Evolutionary conservation across 345 rosid species (phyloP), one percentile per base, ranked within the genome.

Genomic region (Bretschneidera sinensis): DNA sequence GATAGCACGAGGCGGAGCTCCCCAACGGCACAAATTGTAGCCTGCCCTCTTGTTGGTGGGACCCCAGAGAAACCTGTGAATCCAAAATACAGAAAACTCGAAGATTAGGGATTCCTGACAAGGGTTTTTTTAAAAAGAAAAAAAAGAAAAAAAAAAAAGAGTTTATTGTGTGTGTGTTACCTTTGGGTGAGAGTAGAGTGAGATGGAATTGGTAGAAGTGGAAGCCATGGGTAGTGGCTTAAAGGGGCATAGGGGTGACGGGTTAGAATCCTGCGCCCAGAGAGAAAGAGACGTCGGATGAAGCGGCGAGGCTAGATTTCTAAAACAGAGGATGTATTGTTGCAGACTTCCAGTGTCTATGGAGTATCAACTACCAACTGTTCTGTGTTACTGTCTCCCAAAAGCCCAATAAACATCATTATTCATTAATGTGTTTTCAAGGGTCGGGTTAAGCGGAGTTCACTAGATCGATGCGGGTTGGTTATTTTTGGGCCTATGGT

Each of bases 161-260:
- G 45, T 31, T 21, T 18, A 9, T 6, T 16, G 43, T 0, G 39
- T 43, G 21, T 11, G 51, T 9, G 51, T 31, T 70, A 79, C 89
- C 81, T 80, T 81, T 0, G 87, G 79, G 61, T 63, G 83, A 51
- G 72, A 79, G 75, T 54, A 69, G 62, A 80, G 75, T 52, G 78
- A 75, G 58, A 80, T 69, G 21, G 74, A 55, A 59, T 73, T 64
- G 21, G 83, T 65, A 39, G 84, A 75, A 67, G 83, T 51, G 45
- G 82, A 83, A 67, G 72, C 82, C 94, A 91, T 91, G 34, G 61
- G 48, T 2, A n/a, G 24, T 14, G 39, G 33, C 43, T 74, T 55
- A 78, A 66, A 31, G 52, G 76, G 51, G 69, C 86, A 78, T 78
- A 73, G 54, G 68, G 35, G 14, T 64, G 20, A 39, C 7, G 34